Percentiles rank a stretch among this genome's conserved stretches.
These are phyloP conservation scores for Physcomitrium patens DNA, from an alignment of 225 moss, liverwort and hornwort genomes.

Conservation along the genomic window DNA sequence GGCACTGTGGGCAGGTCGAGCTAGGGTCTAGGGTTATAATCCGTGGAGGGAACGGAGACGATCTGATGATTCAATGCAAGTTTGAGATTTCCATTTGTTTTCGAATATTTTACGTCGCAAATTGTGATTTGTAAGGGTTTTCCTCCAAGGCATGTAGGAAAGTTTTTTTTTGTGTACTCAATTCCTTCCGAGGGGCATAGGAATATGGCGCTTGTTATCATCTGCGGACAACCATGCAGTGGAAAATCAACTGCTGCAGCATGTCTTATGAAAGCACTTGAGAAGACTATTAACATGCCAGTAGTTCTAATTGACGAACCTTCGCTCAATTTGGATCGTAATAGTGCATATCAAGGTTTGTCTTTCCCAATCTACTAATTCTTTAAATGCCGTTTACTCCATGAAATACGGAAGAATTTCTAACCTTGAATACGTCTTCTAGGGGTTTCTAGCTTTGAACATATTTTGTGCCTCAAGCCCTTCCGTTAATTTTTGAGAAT, in stretches of 20 bases:
- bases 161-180: background rate
- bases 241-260: slow-evolving; percentile 94
- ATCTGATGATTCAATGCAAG: background rate
- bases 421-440: background rate
- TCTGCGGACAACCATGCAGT: slow-evolving; percentile 98
- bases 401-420: background rate
- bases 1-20: background rate
- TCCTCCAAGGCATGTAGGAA: slow-evolving; percentile 19
- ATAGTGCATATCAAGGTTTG: slow-evolving; percentile 59
- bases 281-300: slow-evolving; percentile 40
- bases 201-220: slow-evolving; percentile 84
- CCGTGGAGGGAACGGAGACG: background rate
- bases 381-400: background rate
- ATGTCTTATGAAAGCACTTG: slow-evolving; percentile 61
- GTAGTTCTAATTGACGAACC: slow-evolving; percentile 89
- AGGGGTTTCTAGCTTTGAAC: background rate
- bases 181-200: slow-evolving; percentile 15
- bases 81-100: slow-evolving; percentile 7
- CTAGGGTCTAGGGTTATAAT: slow-evolving; percentile 1
- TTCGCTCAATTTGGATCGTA: slow-evolving; percentile 81
- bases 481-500: slow-evolving; percentile 13
- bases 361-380: background rate
- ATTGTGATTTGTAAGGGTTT: background rate
- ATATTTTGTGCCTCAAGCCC: background rate
- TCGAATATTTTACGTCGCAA: too few relatives aligned